These are phyloP conservation scores for Thermoascus crustaceus DNA, from an alignment of 2,329 filamentous ascomycete species.

Conservation along the genomic window DNA sequence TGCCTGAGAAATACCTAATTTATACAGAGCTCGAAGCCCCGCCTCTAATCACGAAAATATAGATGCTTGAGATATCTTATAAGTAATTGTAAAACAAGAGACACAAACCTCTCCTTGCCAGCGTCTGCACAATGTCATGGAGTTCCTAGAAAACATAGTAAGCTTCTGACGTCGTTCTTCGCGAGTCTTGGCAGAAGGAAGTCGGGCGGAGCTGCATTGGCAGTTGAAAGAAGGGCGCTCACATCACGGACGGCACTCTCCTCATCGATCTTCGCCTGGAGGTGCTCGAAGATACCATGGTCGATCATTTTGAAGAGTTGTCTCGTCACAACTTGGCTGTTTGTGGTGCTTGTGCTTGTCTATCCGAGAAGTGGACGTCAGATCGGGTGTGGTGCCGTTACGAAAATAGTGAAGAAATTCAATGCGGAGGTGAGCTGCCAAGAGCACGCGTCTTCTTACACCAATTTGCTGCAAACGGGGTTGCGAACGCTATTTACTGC, in stretches of 20 bases:
- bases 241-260: slow-evolving; percentile 73
- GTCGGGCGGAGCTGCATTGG: background rate
- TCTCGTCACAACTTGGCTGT: slow-evolving; percentile 14
- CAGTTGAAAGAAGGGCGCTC: slow-evolving; percentile 16
- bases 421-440: too few relatives aligned
- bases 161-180: too few relatives aligned
- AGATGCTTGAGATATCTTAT: too few relatives aligned
- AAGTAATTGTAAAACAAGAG: background rate
- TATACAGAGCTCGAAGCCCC: too few relatives aligned
- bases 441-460: too few relatives aligned
- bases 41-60: too few relatives aligned
- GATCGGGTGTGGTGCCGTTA: too few relatives aligned
- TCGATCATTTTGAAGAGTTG: slow-evolving; percentile 55
- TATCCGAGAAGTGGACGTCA: too few relatives aligned
- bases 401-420: too few relatives aligned
- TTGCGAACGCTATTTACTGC: too few relatives aligned
- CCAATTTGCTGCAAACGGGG: too few relatives aligned
- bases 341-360: slow-evolving; percentile 3
- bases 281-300: slow-evolving; percentile 73
- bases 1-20: background rate
- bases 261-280: slow-evolving; percentile 85
- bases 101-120: slow-evolving; percentile 62
- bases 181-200: background rate
- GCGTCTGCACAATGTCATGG: slow-evolving; percentile 67
- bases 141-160: slow-evolving; percentile 63